These are phyloP conservation scores for Paraglomus brasilianum DNA, from an alignment of 192 early-diverging fungal species.

Conservation along the genomic window DNA sequence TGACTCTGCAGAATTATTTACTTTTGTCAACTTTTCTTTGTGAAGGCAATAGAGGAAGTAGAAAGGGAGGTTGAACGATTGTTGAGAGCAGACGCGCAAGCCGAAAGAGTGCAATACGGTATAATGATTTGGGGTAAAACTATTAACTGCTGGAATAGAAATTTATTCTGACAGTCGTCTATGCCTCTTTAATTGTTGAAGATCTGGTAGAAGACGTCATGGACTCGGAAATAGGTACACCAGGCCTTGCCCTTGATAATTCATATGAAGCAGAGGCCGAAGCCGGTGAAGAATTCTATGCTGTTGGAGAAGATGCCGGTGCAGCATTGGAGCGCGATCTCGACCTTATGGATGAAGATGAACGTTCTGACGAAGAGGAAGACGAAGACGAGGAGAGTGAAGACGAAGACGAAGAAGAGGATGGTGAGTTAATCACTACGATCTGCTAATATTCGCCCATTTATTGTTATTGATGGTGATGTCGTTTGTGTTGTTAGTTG, in stretches of 20 bases:
- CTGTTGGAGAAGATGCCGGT: constrained; percentile 42
- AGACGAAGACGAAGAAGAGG: too few relatives aligned
- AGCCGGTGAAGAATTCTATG: constrained; percentile 42
- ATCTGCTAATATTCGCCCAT: neutral
- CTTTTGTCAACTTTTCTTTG: neutral
- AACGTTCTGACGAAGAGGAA: constrained; percentile 14
- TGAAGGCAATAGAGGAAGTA: constrained; percentile 75
- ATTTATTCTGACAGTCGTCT: constrained; percentile 31
- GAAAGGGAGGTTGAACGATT: constrained; percentile 82
- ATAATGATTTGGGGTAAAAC: constrained; percentile 25
- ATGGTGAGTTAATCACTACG: neutral
- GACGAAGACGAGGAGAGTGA: neutral
- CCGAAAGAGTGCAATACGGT: constrained; percentile 72
- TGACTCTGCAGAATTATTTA: neutral
- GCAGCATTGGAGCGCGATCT: constrained; percentile 46
- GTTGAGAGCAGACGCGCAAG: constrained; percentile 66
- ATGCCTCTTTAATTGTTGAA: constrained; percentile 39
- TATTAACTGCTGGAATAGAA: constrained; percentile 27
- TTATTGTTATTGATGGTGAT: neutral
- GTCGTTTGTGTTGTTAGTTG: constrained; percentile 3
- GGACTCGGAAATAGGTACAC: constrained; percentile 41
- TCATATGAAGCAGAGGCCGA: constrained; percentile 41
- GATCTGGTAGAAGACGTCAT: constrained; percentile 23
- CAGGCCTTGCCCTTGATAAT: constrained; percentile 41
- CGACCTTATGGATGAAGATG: constrained; percentile 39